Conservation (phyloP, 495 filamentous ascomycete species). For the Trichocladium uniseriatum region DNA sequence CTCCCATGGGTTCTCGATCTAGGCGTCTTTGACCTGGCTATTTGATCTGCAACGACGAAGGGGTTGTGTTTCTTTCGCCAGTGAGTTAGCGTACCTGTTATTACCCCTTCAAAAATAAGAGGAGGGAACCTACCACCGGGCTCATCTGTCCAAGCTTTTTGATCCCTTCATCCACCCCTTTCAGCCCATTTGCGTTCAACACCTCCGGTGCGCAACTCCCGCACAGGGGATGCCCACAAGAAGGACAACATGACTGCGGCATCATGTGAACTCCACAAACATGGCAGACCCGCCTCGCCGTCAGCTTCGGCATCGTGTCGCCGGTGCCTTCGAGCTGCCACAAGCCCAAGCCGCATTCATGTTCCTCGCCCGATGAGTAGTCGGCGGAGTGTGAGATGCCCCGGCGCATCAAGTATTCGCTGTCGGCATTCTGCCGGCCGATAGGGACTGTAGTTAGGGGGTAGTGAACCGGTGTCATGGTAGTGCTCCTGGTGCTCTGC, state of each 20-base stretch:
- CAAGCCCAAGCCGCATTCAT: neutral
- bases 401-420: neutral
- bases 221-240: constrained; percentile 33
- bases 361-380: constrained; percentile 19
- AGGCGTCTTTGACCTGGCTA: constrained; percentile 8
- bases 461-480: too few species aligned
- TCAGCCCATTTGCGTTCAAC: neutral
- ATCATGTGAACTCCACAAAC: constrained; percentile 29
- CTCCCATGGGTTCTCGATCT: neutral
- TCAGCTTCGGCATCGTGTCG: neutral
- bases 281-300: constrained; percentile 24
- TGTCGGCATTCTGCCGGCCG: neutral
- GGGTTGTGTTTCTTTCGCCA: constrained; percentile 16
- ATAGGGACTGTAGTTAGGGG: too few species aligned
- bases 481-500: too few species aligned
- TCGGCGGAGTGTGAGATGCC: neutral
- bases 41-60: constrained; percentile 23
- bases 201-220: constrained; percentile 21
- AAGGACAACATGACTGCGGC: constrained; percentile 26
- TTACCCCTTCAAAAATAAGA: neutral
- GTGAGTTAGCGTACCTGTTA: neutral
- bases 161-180: neutral
- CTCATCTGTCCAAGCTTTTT: constrained; percentile 4
- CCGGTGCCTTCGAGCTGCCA: neutral
- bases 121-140: constrained; percentile 12